These are phyloP conservation scores for Straminergon stramineum DNA, from an alignment of 225 moss, liverwort and hornwort species.

Conservation along the genomic window DNA sequence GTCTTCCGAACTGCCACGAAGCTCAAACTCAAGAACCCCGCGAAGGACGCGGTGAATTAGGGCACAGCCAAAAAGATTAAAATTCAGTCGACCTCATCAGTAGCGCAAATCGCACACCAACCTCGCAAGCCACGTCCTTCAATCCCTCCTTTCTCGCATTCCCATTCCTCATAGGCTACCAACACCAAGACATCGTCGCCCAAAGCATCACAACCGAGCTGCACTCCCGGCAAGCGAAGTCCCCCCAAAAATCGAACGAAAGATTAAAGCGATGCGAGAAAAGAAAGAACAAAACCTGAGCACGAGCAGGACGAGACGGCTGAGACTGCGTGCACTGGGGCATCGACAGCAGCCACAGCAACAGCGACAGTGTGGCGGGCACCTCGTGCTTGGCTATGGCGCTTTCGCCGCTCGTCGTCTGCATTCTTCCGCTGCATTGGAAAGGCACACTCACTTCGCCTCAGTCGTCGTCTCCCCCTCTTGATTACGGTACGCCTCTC, in stretches of 20 bases:
- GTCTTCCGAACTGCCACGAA: not conserved
- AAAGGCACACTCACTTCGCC: not conserved
- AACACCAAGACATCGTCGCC: not conserved
- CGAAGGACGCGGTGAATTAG: not conserved
- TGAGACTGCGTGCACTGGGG: not conserved
- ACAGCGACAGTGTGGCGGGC: not conserved
- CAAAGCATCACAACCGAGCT: not conserved
- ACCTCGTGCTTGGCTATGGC: conserved; percentile 12
- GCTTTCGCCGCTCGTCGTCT: not conserved
- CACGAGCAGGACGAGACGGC: not conserved
- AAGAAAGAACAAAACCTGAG: not conserved
- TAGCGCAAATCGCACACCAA: not conserved
- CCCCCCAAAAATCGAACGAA: not conserved
- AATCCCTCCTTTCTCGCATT: not conserved
- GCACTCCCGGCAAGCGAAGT: not conserved
- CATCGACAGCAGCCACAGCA: not conserved
- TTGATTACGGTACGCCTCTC: not conserved
- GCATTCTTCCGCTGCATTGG: not conserved
- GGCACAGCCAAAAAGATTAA: not conserved
- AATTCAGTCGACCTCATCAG: not conserved
- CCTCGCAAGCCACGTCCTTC: not conserved
- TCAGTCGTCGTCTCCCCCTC: not conserved
- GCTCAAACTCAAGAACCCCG: not conserved
- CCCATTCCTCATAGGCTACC: not conserved
- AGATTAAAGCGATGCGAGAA: not conserved